Evolutionary conservation across 345 rosid species (phyloP).

Genomic region (Orychophragmus violaceus): DNA sequence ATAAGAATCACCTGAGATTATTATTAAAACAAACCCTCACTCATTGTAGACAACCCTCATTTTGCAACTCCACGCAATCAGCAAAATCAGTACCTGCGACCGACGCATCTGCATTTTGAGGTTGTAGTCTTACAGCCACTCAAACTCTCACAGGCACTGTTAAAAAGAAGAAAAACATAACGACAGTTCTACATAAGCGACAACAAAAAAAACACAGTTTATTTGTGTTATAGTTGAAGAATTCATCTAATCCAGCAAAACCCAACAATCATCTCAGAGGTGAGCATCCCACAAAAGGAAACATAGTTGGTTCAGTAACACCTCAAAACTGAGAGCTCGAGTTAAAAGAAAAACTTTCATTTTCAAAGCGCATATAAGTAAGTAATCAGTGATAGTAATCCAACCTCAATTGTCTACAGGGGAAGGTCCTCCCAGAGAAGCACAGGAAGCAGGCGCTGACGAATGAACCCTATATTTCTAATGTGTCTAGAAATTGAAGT

Average conservation of each 20-base stretch:
- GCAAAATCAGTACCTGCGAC: constrained; percentile 96
- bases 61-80: constrained; percentile 92
- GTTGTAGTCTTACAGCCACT: constrained; percentile 91
- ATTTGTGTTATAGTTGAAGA: no score
- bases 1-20: neutral
- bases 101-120: constrained; percentile 78
- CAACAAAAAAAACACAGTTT: no score
- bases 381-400: neutral
- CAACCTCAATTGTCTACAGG: constrained; percentile 67
- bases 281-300: no score
- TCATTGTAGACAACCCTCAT: constrained; percentile 50
- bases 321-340: neutral
- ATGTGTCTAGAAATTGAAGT: no score
- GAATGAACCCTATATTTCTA: constrained; percentile 60
- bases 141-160: constrained; percentile 93
- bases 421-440: constrained; percentile 35
- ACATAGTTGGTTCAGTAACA: neutral
- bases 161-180: no score
- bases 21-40: neutral
- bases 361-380: neutral
- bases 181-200: no score
- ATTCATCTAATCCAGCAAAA: neutral
- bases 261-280: neutral
- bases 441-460: constrained; percentile 48
- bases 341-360: neutral